These are phyloP conservation scores for Pholiota microspora DNA, from an alignment of 768 basidiomycete species.

Conservation along the genomic window DNA sequence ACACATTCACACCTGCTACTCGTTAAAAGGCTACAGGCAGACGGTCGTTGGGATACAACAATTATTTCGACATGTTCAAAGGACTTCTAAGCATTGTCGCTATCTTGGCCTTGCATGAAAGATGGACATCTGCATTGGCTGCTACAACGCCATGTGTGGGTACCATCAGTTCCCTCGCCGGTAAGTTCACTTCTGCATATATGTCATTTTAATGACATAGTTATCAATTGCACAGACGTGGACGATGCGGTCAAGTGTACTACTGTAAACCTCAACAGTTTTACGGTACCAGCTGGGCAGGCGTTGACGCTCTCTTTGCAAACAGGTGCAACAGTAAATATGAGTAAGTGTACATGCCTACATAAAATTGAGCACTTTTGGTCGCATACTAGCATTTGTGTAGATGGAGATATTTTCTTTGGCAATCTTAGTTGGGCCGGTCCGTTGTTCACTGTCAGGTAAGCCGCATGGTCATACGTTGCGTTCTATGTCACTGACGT, in stretches of 20 bases:
- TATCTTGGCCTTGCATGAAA: not conserved
- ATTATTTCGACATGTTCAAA: not conserved
- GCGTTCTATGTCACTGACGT: not conserved
- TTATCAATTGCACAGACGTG: not conserved
- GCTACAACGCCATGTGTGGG: conserved; percentile 14
- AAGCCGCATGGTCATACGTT: conserved; percentile 7
- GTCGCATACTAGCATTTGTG: not conserved
- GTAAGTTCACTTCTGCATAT: conserved; percentile 5
- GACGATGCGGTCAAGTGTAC: conserved; percentile 49
- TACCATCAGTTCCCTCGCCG: conserved; percentile 20
- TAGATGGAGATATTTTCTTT: conserved; percentile 62
- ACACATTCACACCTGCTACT: not conserved
- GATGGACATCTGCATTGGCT: not conserved
- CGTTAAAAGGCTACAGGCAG: not conserved
- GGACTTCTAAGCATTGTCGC: not conserved
- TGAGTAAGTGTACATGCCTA: conserved; percentile 40
- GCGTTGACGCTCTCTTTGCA: conserved; percentile 45
- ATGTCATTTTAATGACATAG: not conserved
- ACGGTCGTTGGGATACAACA: not conserved
- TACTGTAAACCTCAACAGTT: conserved; percentile 54
- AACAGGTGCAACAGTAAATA: conserved; percentile 53
- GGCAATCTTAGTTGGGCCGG: conserved; percentile 51
- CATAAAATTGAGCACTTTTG: too few relatives aligned
- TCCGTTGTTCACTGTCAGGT: conserved; percentile 54
- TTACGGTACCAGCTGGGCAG: conserved; percentile 56